Evolutionary conservation across 768 basidiomycete species (phyloP), one percentile per base, ranked within the genome.

Genomic region (Auriculariales sp.): DNA sequence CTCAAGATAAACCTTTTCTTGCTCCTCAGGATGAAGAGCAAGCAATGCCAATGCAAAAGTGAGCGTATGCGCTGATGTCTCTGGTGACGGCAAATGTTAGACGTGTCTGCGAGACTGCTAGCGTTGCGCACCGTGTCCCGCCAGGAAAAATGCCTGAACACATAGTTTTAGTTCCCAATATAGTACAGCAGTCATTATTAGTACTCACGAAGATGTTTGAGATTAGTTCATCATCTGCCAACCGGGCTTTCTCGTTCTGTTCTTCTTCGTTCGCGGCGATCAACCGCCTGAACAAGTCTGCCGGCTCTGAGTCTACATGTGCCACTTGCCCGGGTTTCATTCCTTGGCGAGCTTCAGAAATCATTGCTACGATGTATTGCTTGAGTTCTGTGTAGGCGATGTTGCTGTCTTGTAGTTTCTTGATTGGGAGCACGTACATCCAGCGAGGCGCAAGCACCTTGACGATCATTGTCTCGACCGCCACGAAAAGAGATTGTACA

Each of bases 1-100:
- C 48, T 77, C 73, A 28, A 71, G 63, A 44, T 66, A 69, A 0
- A 78, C 54, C 48, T 65, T 71, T 24, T 67, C 59, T 55, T 79
- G 77, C 30, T 63, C 62, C 0, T 71, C 71, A 2, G 75, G 74
- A 54, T 77, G 60, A 11, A 77, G 61, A 3, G 77, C 77, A 7
- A 79, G 59, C 11, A 73, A 60, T 0, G 57, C 60, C 14, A 75
- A 51, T 1, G 67, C 63, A 49, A 74, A 74, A 33, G 62, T 62
- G 3, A 74, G 61, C 0, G 71, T 62, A 51, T 74, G 68, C 3
- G 73, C 65, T 1, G 72, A 65, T 0, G 73, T 76, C 59, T 75
- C 74, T 75, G 49, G 0, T n/a, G 28, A 24, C 17, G 7, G 10
- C 5, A n/a, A 15, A 11, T 28, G 10, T n/a, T 28, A 27, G 11